A percentile compares a stretch with the other conserved stretches of the same genome.
Evolutionary conservation across 371 early-diverging fungal genomes (phyloP).

Genomic region (Mucor piriformis): DNA sequence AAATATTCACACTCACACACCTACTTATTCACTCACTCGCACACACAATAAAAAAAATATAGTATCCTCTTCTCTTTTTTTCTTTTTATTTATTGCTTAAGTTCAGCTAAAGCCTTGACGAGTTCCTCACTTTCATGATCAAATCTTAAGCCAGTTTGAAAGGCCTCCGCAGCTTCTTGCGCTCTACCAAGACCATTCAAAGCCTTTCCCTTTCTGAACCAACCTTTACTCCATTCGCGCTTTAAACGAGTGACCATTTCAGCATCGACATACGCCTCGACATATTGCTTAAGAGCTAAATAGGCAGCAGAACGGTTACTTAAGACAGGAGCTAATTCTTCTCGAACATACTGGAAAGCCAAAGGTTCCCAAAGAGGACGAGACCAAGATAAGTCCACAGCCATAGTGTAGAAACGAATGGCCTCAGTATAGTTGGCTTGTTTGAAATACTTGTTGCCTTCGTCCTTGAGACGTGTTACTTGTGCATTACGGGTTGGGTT

Average conservation of each 20-base stretch:
- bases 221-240: constrained; percentile 80
- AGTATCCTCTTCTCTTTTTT: background rate
- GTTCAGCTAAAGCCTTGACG: constrained; percentile 41
- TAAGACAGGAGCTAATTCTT: constrained; percentile 72
- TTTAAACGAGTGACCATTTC: constrained; percentile 75
- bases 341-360: constrained; percentile 61
- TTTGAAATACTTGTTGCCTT: constrained; percentile 77
- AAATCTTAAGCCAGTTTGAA: constrained; percentile 66
- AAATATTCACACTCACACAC: background rate
- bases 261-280: constrained; percentile 77
- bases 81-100: constrained; percentile 5
- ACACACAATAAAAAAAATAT: constrained; percentile 2
- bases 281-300: constrained; percentile 65
- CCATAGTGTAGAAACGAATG: constrained; percentile 73
- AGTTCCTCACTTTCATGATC: constrained; percentile 73
- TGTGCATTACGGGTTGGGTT: constrained; percentile 68
- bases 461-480: constrained; percentile 71
- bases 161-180: constrained; percentile 71
- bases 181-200: constrained; percentile 65
- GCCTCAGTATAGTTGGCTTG: constrained; percentile 68
- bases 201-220: constrained; percentile 81
- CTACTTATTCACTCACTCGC: too few species aligned
- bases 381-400: constrained; percentile 69
- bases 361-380: constrained; percentile 82
- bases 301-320: constrained; percentile 77